Conservation (phyloP, 805 yeast species). For the Nakazawaea ishiwadae region DNA sequence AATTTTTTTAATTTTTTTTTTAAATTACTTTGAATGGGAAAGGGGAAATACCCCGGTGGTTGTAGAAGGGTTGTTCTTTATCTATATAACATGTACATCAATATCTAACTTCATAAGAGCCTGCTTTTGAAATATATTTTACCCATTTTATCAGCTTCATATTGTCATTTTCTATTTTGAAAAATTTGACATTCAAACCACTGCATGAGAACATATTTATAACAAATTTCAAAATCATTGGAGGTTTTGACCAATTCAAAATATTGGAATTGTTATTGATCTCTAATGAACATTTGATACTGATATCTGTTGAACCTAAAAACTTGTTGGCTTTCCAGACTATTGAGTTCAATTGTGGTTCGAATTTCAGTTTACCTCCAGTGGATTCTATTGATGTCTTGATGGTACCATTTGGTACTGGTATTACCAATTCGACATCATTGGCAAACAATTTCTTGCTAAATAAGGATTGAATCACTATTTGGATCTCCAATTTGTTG, state of each 20-base stretch:
- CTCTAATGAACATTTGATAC: constrained; percentile 45
- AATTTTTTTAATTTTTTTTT: background rate
- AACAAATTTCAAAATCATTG: constrained; percentile 64
- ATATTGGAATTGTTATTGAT: constrained; percentile 29
- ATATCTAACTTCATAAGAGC: constrained; percentile 76
- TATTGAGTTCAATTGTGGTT: constrained; percentile 59
- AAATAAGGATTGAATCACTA: constrained; percentile 60
- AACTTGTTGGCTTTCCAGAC: constrained; percentile 70
- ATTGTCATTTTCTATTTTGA: constrained; percentile 58
- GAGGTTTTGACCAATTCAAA: constrained; percentile 65
- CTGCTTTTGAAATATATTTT: constrained; percentile 69
- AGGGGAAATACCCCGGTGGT: too few relatives aligned
- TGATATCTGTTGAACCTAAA: constrained; percentile 60
- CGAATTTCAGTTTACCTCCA: constrained; percentile 67
- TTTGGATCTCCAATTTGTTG: constrained; percentile 42
- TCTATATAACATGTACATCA: too few relatives aligned
- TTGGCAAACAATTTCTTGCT: constrained; percentile 56
- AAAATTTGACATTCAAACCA: constrained; percentile 68
- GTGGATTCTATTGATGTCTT: constrained; percentile 35
- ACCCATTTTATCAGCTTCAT: constrained; percentile 76
- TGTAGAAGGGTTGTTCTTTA: too few relatives aligned
- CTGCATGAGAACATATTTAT: constrained; percentile 73
- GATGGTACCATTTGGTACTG: constrained; percentile 62
- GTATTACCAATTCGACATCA: constrained; percentile 59
- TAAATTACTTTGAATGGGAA: background rate